Percentiles rank a stretch among this genome's conserved stretches.
Conservation (phyloP, 2,329 filamentous ascomycete species). For the Ophiobolus disseminans region DNA sequence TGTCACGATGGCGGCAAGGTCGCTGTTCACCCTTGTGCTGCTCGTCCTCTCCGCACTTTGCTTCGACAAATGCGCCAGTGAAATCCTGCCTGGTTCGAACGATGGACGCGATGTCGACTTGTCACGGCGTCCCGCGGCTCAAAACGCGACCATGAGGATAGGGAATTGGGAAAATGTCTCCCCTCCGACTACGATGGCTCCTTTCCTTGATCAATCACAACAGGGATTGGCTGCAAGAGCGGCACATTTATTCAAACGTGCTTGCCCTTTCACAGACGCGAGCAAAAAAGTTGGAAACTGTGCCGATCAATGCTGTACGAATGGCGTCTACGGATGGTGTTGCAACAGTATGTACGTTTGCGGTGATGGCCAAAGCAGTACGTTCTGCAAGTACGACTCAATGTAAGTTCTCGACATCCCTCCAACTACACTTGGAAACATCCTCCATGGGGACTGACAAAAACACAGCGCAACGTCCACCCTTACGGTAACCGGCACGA, state of each 20-base stretch:
- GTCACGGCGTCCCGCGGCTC: no score
- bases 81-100: not conserved
- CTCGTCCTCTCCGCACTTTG: not conserved
- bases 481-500: not conserved
- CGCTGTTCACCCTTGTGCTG: not conserved
- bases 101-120: no score
- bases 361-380: not conserved
- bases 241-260: no score
- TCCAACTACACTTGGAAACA: not conserved
- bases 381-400: not conserved
- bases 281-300: no score
- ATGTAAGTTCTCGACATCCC: not conserved
- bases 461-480: not conserved
- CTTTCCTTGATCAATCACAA: no score
- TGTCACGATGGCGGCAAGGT: not conserved
- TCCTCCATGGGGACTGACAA: not conserved
- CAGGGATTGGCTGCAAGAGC: no score
- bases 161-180: no score
- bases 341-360: not conserved
- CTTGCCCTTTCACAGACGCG: no score
- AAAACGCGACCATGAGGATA: no score
- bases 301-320: not conserved
- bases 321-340: not conserved
- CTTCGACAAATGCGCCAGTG: not conserved
- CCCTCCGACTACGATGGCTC: no score